Conservation (phyloP, 2,329 filamentous ascomycete genomes). For the Pyrenochaeta sp. region DNA sequence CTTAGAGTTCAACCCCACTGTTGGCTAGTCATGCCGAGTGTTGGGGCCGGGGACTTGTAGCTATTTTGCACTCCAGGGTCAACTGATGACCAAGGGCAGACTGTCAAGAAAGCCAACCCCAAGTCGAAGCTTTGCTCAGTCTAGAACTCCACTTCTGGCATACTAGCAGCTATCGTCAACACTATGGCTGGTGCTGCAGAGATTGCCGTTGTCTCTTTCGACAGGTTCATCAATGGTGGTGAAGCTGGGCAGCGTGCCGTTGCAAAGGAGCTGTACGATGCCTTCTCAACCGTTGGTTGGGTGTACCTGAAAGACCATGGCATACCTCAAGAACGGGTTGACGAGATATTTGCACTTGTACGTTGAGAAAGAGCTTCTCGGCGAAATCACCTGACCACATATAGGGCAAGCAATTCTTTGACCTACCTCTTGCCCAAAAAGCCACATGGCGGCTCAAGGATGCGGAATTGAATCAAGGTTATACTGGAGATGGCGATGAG, state of each 20-base stretch:
- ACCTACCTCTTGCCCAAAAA: conserved; percentile 41
- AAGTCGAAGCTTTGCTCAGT: too few species aligned
- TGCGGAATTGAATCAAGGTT: conserved; percentile 50
- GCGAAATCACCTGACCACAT: conserved; percentile 1
- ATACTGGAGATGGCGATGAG: conserved; percentile 47
- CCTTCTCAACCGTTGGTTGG: conserved; percentile 51
- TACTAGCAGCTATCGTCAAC: too few species aligned
- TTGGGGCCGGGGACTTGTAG: too few species aligned
- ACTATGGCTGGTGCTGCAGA: conserved; percentile 20
- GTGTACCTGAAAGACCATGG: conserved; percentile 54
- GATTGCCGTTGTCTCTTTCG: conserved; percentile 36
- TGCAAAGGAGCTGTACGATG: conserved; percentile 45
- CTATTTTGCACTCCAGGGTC: too few species aligned
- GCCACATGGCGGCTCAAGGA: conserved; percentile 47
- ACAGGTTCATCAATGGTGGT: conserved; percentile 28
- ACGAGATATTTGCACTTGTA: conserved; percentile 37
- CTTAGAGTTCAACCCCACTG: too few species aligned
- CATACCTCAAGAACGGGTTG: conserved; percentile 42
- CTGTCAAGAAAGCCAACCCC: background rate
- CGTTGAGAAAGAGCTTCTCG: conserved; percentile 4
- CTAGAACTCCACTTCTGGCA: too few species aligned
- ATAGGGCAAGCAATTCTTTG: conserved; percentile 46
- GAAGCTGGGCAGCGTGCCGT: conserved; percentile 28
- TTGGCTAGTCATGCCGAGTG: too few species aligned
- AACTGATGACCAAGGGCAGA: too few species aligned